A percentile compares a stretch with the other conserved stretches of the same genome.
Conservation (phyloP, 2,329 filamentous ascomycete genomes). For the Botrytis fragariae region DNA sequence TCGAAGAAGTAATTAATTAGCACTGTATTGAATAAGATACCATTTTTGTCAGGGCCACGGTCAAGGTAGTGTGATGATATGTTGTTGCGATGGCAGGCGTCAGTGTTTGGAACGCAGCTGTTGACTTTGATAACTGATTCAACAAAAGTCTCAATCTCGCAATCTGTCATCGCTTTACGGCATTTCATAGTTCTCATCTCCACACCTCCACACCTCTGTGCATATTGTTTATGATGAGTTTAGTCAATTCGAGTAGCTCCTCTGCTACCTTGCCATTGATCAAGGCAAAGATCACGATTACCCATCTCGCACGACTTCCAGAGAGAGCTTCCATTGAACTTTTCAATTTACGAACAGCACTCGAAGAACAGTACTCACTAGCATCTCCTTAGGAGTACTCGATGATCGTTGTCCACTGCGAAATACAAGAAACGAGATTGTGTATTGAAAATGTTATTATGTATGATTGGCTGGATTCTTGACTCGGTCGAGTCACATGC, state of each 20-base stretch:
- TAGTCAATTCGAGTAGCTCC: too few species aligned
- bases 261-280: background rate
- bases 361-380: background rate
- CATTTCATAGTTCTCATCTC: background rate
- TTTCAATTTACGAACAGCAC: background rate
- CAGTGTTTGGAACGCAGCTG: too few species aligned
- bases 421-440: background rate
- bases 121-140: background rate
- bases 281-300: background rate
- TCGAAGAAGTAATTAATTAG: slow-evolving; percentile 30
- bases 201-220: rapidly evolving
- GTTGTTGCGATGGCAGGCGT: background rate
- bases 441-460: background rate
- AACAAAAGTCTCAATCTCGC: too few species aligned
- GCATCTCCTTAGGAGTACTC: background rate
- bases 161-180: too few species aligned
- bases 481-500: background rate
- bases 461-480: background rate
- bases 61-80: background rate
- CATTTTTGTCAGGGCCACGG: slow-evolving; percentile 1
- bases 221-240: background rate
- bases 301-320: background rate
- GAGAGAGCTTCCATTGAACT: background rate
- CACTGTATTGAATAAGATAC: slow-evolving; percentile 13
- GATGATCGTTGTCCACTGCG: background rate